Evolutionary conservation across 768 basidiomycete species (phyloP).

Genomic region (Pilatotrama ljubarskyi): DNA sequence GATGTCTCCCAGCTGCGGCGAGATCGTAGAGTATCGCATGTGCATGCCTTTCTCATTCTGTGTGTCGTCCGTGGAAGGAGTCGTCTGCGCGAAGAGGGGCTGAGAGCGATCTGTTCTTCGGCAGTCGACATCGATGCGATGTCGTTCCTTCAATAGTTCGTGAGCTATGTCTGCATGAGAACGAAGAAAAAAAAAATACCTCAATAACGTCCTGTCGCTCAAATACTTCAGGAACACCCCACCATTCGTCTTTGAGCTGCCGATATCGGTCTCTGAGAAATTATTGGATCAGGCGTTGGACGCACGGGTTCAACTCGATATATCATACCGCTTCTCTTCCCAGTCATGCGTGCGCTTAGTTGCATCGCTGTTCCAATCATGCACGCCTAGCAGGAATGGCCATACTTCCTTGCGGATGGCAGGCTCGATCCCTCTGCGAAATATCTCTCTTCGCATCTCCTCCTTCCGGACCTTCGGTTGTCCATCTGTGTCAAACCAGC

Average conservation of each 20-base stretch:
- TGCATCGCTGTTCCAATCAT: conserved; percentile 73
- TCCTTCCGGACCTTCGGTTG: conserved; percentile 62
- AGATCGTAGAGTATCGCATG: conserved; percentile 68
- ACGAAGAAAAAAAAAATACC: conserved; percentile 41
- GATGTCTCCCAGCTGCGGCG: conserved; percentile 68
- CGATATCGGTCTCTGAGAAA: conserved; percentile 63
- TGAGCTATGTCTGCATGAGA: neutral
- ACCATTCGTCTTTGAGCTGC: conserved; percentile 78
- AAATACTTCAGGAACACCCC: conserved; percentile 77
- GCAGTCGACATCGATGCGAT: conserved; percentile 95
- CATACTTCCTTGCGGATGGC: conserved; percentile 74
- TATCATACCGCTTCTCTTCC: conserved; percentile 57
- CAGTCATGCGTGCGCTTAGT: conserved; percentile 61
- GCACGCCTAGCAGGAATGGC: conserved; percentile 88
- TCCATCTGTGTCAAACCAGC: conserved; percentile 79
- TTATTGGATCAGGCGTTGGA: conserved; percentile 3
- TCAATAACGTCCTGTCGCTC: conserved; percentile 80
- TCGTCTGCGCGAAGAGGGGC: conserved; percentile 67
- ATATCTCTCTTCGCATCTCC: conserved; percentile 77
- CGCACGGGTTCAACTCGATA: neutral
- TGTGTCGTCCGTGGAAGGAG: conserved; percentile 43
- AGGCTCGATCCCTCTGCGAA: conserved; percentile 67
- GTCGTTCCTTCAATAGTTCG: conserved; percentile 63
- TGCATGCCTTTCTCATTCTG: conserved; percentile 59
- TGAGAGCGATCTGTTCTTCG: conserved; percentile 95